Conservation (phyloP, 352 stramenopile species). For the Phytophthora melonis region DNA sequence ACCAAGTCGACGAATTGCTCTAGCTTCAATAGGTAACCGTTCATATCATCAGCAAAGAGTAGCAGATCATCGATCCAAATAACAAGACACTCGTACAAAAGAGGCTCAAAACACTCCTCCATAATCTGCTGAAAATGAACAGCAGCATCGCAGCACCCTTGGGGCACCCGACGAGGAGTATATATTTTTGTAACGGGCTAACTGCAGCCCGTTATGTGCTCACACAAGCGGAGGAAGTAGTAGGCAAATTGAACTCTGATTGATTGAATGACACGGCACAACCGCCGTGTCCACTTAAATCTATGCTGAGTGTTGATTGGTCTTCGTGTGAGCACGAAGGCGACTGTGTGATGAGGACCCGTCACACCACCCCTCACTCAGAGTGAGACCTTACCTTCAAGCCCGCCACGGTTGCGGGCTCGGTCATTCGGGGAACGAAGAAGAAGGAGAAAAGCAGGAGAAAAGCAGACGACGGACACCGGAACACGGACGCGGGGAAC, state of each 20-base stretch:
- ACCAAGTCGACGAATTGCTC: background rate
- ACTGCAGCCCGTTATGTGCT: no score
- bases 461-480: background rate
- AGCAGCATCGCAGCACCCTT: background rate
- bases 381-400: no score
- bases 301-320: no score
- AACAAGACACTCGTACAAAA: background rate
- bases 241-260: no score
- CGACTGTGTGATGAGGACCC: background rate
- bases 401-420: background rate
- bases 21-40: background rate
- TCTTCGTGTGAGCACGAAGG: no score
- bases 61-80: background rate
- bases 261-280: no score
- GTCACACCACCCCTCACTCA: no score
- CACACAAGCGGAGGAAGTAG: no score
- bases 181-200: background rate
- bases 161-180: background rate
- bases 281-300: no score
- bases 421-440: background rate
- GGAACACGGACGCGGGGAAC: background rate
- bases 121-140: background rate
- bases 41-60: background rate
- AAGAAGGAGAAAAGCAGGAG: background rate
- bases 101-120: background rate